Evolutionary conservation across 2,329 filamentous ascomycete genomes (phyloP).

Genomic region (Phaeophleospora eucalypticola): DNA sequence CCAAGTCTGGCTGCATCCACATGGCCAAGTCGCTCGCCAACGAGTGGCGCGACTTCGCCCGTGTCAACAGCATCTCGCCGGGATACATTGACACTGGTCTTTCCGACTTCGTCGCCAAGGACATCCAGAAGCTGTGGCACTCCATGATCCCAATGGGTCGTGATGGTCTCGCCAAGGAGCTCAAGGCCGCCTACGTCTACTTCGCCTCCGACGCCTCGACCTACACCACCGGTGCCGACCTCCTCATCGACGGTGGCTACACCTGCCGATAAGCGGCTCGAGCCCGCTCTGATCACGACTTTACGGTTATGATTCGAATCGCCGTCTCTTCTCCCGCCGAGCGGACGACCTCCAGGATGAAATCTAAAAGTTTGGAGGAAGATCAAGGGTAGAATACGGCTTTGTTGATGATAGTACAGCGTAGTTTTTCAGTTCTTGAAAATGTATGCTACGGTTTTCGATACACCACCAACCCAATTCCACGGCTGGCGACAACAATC

Average conservation of each 20-base stretch:
- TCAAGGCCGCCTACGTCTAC: conserved; percentile 7
- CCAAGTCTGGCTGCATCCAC: conserved; percentile 62
- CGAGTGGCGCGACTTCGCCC: conserved; percentile 66
- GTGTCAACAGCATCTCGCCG: conserved; percentile 64
- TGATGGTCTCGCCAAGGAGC: conserved; percentile 60
- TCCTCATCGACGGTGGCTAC: conserved; percentile 50
- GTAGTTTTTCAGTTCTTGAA: too few species aligned
- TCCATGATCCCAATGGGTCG: conserved; percentile 59
- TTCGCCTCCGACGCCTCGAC: conserved; percentile 23
- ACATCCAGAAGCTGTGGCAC: conserved; percentile 56
- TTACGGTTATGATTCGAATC: too few species aligned
- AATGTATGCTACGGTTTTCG: too few species aligned
- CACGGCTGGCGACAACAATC: too few species aligned
- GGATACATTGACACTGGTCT: conserved; percentile 66
- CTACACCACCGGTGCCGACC: conserved; percentile 50
- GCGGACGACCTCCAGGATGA: too few species aligned
- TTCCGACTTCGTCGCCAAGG: conserved; percentile 60
- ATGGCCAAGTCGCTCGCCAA: conserved; percentile 59
- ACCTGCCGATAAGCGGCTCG: conserved; percentile 29
- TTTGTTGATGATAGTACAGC: too few species aligned
- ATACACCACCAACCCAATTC: too few species aligned
- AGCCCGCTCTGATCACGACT: neutral
- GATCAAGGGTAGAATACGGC: too few species aligned
- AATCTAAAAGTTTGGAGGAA: too few species aligned
- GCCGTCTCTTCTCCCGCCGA: too few species aligned